These are phyloP conservation scores for Trichophyton simii DNA, from an alignment of 2,329 filamentous ascomycete genomes.

Conservation along the genomic window DNA sequence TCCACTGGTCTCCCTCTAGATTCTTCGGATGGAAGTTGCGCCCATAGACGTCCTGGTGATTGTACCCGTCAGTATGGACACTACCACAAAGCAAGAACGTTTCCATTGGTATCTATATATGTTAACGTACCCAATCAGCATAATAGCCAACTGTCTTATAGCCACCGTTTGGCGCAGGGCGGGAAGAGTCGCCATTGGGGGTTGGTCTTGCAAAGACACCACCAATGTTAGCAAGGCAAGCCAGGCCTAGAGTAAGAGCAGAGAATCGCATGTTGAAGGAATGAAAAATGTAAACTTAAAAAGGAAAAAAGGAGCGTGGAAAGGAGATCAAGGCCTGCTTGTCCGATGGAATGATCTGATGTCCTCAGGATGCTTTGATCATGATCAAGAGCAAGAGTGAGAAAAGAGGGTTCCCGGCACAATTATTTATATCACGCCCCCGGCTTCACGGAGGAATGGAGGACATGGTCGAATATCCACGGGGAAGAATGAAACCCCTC, in stretches of 20 bases:
- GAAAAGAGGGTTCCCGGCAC: neutral
- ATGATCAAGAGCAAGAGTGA: neutral
- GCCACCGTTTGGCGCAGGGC: neutral
- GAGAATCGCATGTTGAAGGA: constrained; percentile 4
- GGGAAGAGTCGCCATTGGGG: neutral
- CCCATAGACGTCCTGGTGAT: constrained; percentile 61
- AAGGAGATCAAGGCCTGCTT: constrained; percentile 2
- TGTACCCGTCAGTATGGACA: neutral
- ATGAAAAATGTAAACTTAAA: neutral
- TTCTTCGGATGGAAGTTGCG: constrained; percentile 77
- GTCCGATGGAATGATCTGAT: neutral
- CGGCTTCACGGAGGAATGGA: neutral
- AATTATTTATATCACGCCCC: neutral
- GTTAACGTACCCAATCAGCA: constrained; percentile 10
- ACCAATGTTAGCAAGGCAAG: constrained; percentile 1
- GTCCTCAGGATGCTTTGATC: neutral
- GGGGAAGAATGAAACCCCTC: neutral
- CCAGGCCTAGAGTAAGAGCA: constrained; percentile 4
- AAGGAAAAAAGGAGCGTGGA: neutral
- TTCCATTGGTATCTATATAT: neutral
- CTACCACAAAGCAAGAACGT: neutral
- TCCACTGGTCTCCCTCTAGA: constrained; percentile 66
- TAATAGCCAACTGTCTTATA: constrained; percentile 10
- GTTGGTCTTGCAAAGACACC: neutral
- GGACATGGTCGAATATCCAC: neutral